phyloP scores from a whole-genome alignment of 805 yeast species.

The Nakazawaea ishiwadae region DNA sequence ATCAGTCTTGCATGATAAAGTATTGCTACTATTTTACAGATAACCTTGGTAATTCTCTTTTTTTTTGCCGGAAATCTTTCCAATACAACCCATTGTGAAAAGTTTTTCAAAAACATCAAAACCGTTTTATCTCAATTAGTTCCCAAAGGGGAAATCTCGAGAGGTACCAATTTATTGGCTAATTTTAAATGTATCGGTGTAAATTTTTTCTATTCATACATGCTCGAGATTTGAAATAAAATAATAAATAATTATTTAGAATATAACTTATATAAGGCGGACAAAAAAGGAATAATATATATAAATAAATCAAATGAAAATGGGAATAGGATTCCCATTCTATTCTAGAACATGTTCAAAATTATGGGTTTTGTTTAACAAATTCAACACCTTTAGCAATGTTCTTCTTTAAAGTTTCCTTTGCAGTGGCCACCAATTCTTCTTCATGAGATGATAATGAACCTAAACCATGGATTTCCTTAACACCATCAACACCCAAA shows the following conservation, averaged over 20 bases:
- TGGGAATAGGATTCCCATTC: too few relatives aligned
- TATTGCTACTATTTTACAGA: too few relatives aligned
- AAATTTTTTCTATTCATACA: too few relatives aligned
- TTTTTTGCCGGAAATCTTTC: background rate
- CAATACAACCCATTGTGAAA: background rate
- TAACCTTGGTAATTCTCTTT: too few relatives aligned
- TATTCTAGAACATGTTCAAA: too few relatives aligned
- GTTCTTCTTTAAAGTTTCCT: conserved; percentile 87
- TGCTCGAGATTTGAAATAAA: too few relatives aligned
- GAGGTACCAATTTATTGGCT: background rate
- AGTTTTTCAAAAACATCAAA: background rate
- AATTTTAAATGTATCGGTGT: too few relatives aligned
- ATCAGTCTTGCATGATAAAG: too few relatives aligned
- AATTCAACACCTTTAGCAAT: conserved; percentile 91
- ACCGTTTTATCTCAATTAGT: background rate
- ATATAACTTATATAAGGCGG: too few relatives aligned
- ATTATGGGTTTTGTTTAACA: conserved; percentile 65
- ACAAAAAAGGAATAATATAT: too few relatives aligned
- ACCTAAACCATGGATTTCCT: conserved; percentile 76
- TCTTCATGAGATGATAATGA: conserved; percentile 72
- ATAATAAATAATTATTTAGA: too few relatives aligned
- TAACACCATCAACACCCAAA: conserved; percentile 88
- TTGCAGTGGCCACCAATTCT: conserved; percentile 74
- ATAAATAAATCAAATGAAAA: too few relatives aligned
- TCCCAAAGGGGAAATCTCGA: background rate